Evolutionary conservation across 2,329 filamentous ascomycete genomes (phyloP), one percentile per base, ranked within the genome.

Genomic region (Amauroascus niger): DNA sequence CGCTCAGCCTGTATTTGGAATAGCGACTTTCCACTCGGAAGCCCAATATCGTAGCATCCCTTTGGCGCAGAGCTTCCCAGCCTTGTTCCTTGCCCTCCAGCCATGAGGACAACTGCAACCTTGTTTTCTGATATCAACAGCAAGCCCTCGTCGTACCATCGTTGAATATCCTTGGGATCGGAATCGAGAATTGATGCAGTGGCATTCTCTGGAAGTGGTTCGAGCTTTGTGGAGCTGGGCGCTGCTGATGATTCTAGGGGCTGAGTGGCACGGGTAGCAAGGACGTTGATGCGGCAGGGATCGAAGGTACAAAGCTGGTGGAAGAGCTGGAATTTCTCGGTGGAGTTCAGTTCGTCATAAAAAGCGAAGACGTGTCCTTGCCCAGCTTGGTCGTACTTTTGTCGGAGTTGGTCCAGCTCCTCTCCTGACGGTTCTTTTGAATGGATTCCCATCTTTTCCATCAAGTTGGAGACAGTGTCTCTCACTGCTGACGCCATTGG

Each of bases 1-100:
- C 93, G 80, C 80, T 98, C 90, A 43, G 87, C 93, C 73, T 98
- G 93, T 63, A 98, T 87, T 76, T 97, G 90, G 79, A 98, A 98
- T 56, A 98, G 80, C 14, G 89, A 89, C 77, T 98, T 98, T 67
- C 85, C 75, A 62, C 88, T 95, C 30, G 91, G 88, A 54, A 98
- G 80, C 16, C 89, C 89, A 69, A 98, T 97, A 68, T 98, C 85
- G 73, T 87, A 98, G 79, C 91, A 97, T 54, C 93, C 93, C 77
- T 98, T 98, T 61, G 93, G 93, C 16, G 85, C 91, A 54, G 89
- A 93, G 77, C 89, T 96, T 62, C 93, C 93, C 59, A 98, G 76
- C 58, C 93, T 82, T 58, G 93, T 98, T 59, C 93, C 93, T 75
- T 98, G 93, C 32, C 93, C 93, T 67, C 93, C 93, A 55, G 93